phyloP scores from a whole-genome alignment of 1,139 yeast genomes.

The Pneumocystis jirovecii region DNA sequence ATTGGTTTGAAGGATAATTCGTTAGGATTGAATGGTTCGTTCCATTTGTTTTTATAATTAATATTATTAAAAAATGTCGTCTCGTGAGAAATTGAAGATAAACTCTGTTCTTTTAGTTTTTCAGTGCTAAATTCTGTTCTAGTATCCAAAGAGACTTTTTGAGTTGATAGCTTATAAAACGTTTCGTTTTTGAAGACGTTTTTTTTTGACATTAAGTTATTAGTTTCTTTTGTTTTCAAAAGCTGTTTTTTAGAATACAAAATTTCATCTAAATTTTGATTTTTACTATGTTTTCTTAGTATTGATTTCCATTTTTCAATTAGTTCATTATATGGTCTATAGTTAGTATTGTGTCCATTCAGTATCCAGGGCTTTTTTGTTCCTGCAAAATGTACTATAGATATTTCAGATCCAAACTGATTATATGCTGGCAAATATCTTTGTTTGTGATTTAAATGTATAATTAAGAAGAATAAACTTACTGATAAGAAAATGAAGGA shows the following conservation, averaged over 20 bases:
- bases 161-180: neutral
- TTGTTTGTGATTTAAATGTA: neutral
- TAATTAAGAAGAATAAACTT: slow-evolving; percentile 1
- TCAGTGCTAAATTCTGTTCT: slow-evolving; percentile 8
- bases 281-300: slow-evolving; percentile 19
- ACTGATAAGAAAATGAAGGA: slow-evolving; percentile 62
- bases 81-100: slow-evolving; percentile 35
- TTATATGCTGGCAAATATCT: slow-evolving; percentile 54
- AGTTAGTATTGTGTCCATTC: slow-evolving; percentile 5
- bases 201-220: neutral
- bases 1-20: slow-evolving; percentile 13
- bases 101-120: slow-evolving; percentile 32
- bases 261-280: slow-evolving; percentile 16
- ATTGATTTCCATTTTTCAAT: slow-evolving; percentile 16
- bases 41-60: slow-evolving; percentile 21
- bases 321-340: slow-evolving; percentile 14
- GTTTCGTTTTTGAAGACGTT: neutral
- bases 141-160: neutral
- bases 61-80: slow-evolving; percentile 19
- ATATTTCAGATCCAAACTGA: slow-evolving; percentile 41
- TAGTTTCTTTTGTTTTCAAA: neutral
- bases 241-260: neutral
- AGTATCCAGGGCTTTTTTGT: slow-evolving; percentile 61
- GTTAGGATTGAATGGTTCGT: slow-evolving; percentile 11
- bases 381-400: slow-evolving; percentile 72